Percentiles rank a stretch among this genome's conserved stretches.
Conservation (phyloP, 2,329 filamentous ascomycete species). For the Neonectria faginata region DNA sequence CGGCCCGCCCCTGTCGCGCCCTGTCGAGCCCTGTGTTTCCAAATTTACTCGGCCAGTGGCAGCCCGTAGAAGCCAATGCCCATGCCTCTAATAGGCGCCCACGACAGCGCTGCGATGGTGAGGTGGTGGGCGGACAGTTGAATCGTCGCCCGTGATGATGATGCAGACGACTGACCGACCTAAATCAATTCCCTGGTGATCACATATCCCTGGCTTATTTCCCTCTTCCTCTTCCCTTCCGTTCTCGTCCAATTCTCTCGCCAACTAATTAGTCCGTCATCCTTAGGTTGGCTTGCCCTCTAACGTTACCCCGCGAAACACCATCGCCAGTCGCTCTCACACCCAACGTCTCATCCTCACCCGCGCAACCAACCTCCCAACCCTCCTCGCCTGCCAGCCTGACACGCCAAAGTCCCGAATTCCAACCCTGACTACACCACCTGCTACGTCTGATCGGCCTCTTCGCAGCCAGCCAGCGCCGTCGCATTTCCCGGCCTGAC, state of each 20-base stretch:
- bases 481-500: conserved; percentile 32
- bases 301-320: conserved; percentile 40
- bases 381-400: conserved; percentile 12
- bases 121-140: background rate
- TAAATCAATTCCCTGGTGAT: background rate
- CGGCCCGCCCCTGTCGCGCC: conserved; percentile 19
- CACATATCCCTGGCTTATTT: background rate
- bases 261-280: background rate
- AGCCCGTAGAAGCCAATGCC: conserved; percentile 28
- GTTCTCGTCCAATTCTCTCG: background rate
- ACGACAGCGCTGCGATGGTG: conserved; percentile 1
- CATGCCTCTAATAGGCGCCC: conserved; percentile 44
- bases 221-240: conserved; percentile 8
- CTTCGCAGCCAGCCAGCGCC: conserved; percentile 27
- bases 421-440: conserved; percentile 8
- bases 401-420: conserved; percentile 19
- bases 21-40: conserved; percentile 31
- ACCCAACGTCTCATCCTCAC: conserved; percentile 42
- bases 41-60: conserved; percentile 47
- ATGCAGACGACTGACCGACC: background rate
- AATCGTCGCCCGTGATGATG: background rate
- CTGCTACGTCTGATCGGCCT: conserved; percentile 45
- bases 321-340: conserved; percentile 23
- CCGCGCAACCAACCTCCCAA: conserved; percentile 24
- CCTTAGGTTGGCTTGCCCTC: conserved; percentile 4